These are phyloP conservation scores for Fusarium humuli DNA, from an alignment of 2,329 filamentous ascomycete species.

Conservation along the genomic window DNA sequence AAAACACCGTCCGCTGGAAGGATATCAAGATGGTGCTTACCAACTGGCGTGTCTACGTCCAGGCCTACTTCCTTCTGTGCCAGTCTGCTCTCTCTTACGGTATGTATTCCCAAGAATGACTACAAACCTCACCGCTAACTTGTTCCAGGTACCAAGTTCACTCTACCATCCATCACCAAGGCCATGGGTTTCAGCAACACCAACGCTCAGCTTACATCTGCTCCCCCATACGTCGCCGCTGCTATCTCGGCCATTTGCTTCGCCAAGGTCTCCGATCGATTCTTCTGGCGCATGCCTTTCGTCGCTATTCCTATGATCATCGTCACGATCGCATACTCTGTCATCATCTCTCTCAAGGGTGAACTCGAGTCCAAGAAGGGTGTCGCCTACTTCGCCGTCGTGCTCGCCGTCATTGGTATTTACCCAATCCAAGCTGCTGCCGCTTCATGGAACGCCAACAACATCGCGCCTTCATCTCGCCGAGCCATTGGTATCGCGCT, in stretches of 20 bases:
- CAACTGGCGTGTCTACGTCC: constrained; percentile 49
- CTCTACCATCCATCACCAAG: constrained; percentile 42
- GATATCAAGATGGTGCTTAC: constrained; percentile 46
- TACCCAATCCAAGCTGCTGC: constrained; percentile 42
- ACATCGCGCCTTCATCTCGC: constrained; percentile 42
- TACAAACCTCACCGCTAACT: not conserved
- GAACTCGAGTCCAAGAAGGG: constrained; percentile 35
- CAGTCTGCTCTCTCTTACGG: constrained; percentile 46
- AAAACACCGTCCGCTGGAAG: constrained; percentile 36
- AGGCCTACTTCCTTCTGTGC: constrained; percentile 47
- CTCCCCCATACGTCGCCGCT: constrained; percentile 70
- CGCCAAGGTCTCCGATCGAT: constrained; percentile 75
- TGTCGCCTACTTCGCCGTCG: constrained; percentile 36
- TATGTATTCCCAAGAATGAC: not conserved
- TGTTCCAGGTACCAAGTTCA: constrained; percentile 42
- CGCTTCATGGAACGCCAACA: constrained; percentile 43
- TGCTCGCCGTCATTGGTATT: constrained; percentile 39
- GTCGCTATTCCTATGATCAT: constrained; percentile 38
- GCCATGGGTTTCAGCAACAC: constrained; percentile 46
- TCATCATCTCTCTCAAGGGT: constrained; percentile 39
- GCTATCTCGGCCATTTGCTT: constrained; percentile 72
- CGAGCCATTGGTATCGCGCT: constrained; percentile 51
- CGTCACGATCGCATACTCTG: constrained; percentile 36
- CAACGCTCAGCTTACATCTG: constrained; percentile 58
- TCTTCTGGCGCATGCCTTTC: constrained; percentile 51